Percentiles rank a stretch among this genome's conserved stretches.
These are phyloP conservation scores for Kluyveromyces sp. DNA, from an alignment of 1,139 yeast genomes.

Conservation along the genomic window DNA sequence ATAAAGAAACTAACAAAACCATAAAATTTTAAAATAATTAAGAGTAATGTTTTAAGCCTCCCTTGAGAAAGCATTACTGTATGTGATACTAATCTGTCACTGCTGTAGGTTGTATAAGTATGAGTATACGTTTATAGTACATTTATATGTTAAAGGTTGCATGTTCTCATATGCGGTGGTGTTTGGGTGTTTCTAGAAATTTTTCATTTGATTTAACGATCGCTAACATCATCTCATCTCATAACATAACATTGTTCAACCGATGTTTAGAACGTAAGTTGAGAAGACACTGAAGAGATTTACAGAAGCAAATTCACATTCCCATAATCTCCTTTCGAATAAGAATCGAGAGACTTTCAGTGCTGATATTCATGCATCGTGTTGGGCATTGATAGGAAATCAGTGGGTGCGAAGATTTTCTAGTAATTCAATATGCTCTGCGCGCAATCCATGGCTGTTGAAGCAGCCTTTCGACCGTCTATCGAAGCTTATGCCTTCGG, in stretches of 20 bases:
- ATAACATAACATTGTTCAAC: no score
- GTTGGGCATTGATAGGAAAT: background rate
- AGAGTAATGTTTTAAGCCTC: no score
- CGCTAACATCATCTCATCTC: no score
- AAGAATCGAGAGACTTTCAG: background rate
- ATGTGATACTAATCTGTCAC: no score
- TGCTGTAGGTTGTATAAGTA: no score
- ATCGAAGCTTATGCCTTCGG: background rate
- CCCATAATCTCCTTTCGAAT: background rate
- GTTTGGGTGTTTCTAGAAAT: background rate
- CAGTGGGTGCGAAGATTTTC: slow-evolving; percentile 4
- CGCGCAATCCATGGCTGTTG: slow-evolving; percentile 1
- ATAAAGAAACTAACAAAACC: background rate
- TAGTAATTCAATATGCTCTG: background rate
- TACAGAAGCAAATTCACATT: background rate
- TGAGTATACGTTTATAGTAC: background rate
- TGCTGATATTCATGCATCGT: background rate
- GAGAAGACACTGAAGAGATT: background rate
- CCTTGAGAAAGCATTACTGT: no score
- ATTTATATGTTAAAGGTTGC: background rate
- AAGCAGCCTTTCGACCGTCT: background rate
- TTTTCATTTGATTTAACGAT: background rate
- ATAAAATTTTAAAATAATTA: no score
- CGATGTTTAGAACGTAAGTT: no score
- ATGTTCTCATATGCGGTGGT: background rate